Evolutionary conservation across 306 rosid genomes (phyloP).

Genomic region (Cicer yamashitae): DNA sequence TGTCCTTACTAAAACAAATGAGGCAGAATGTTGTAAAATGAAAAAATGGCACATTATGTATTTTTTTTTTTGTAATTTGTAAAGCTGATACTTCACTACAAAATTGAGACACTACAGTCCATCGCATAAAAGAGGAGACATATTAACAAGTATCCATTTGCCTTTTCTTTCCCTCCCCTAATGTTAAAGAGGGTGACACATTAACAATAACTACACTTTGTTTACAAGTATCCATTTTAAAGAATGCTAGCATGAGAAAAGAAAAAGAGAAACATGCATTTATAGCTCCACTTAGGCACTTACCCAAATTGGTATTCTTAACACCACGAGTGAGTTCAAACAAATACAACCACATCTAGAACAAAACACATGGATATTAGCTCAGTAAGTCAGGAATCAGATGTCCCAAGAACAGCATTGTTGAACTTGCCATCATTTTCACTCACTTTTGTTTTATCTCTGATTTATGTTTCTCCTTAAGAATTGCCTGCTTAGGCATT

Average conservation of each 20-base stretch:
- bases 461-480: conserved; percentile 72
- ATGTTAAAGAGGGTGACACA: not conserved
- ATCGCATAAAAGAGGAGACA: too few species aligned
- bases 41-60: too few species aligned
- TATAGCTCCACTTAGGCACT: not conserved
- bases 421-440: conserved; percentile 22
- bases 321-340: not conserved
- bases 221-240: conserved; percentile 10
- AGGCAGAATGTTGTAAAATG: too few species aligned
- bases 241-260: conserved; percentile 15
- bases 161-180: not conserved
- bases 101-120: too few species aligned
- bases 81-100: too few species aligned
- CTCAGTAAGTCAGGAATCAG: conserved; percentile 18
- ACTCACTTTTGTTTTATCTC: conserved; percentile 48
- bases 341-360: conserved; percentile 12
- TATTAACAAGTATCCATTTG: too few species aligned
- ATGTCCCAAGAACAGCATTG: conserved; percentile 8
- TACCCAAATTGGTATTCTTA: not conserved
- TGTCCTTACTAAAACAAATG: too few species aligned
- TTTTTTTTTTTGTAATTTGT: too few species aligned
- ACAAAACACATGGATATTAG: conserved; percentile 17
- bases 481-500: conserved; percentile 88
- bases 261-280: not conserved
- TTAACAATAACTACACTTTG: not conserved